These are phyloP conservation scores for Apiospora aurea DNA, from an alignment of 2,329 filamentous ascomycete genomes.

Conservation along the genomic window DNA sequence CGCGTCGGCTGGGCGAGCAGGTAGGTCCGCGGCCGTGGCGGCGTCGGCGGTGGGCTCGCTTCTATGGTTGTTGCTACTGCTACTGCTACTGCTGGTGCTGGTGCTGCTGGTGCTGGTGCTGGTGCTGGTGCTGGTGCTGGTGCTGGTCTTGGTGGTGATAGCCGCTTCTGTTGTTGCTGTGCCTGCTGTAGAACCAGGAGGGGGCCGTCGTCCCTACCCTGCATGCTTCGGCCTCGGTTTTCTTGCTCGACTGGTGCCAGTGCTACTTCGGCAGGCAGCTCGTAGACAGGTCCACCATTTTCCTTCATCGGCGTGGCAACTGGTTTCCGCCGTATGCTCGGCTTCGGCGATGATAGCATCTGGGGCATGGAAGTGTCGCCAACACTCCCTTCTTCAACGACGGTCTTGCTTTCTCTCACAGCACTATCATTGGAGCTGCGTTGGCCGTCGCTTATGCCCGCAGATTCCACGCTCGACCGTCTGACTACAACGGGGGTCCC, in stretches of 20 bases:
- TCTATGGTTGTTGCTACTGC: neutral
- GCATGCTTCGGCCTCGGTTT: neutral
- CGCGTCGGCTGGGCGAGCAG: neutral
- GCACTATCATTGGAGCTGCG: neutral
- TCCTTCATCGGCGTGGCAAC: neutral
- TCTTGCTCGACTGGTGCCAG: neutral
- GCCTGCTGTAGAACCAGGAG: neutral
- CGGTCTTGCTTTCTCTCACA: neutral
- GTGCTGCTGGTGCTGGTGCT: neutral
- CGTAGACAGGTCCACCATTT: neutral
- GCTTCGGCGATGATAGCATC: neutral
- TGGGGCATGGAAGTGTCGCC: neutral
- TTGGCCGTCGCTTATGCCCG: neutral
- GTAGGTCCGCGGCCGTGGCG: neutral
- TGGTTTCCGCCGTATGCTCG: constrained; percentile 12
- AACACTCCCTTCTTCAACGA: neutral
- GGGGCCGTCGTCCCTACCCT: neutral
- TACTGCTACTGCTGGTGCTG: neutral
- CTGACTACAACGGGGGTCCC: neutral
- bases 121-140: neutral
- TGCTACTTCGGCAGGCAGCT: neutral
- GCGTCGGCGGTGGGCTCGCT: neutral
- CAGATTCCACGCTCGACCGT: neutral
- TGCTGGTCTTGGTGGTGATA: neutral
- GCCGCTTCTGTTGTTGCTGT: neutral